Evolutionary conservation across 1,284 basidiomycete genomes (phyloP).

Genomic region (Xanthoconium separans): DNA sequence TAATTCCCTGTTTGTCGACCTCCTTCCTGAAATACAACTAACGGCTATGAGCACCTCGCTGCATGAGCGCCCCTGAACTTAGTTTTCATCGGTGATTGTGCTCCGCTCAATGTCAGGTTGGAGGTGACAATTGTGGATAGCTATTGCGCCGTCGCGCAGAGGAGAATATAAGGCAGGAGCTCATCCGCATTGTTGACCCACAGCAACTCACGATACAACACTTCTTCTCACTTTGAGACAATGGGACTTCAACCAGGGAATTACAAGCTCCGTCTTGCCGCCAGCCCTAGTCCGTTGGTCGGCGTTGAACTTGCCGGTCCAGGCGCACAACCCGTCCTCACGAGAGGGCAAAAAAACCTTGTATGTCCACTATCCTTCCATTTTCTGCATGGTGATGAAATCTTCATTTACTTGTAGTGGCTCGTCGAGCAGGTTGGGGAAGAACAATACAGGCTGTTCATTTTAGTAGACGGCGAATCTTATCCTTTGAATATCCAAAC

Average conservation of each 20-base stretch:
- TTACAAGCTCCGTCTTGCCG: neutral
- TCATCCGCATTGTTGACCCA: too few relatives aligned
- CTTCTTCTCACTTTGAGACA: neutral
- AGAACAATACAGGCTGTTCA: too few relatives aligned
- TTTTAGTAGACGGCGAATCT: neutral
- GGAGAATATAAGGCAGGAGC: neutral
- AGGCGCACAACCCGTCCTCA: neutral
- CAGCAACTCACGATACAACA: neutral
- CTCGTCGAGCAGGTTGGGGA: too few relatives aligned
- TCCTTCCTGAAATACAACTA: neutral
- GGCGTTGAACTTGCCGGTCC: neutral
- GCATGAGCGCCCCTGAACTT: neutral
- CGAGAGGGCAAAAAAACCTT: neutral
- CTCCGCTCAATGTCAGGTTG: too few relatives aligned
- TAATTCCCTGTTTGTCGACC: neutral
- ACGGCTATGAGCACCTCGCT: neutral
- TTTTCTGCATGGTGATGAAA: neutral
- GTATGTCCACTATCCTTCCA: neutral
- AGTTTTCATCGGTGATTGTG: too few relatives aligned
- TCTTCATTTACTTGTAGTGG: too few relatives aligned
- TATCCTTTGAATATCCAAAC: neutral
- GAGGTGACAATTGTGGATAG: too few relatives aligned
- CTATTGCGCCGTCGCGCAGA: too few relatives aligned
- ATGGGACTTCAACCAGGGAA: neutral
- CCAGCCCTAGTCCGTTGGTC: neutral